Evolutionary conservation across 768 basidiomycete genomes (phyloP).

Genomic region (Amanita phalloides): DNA sequence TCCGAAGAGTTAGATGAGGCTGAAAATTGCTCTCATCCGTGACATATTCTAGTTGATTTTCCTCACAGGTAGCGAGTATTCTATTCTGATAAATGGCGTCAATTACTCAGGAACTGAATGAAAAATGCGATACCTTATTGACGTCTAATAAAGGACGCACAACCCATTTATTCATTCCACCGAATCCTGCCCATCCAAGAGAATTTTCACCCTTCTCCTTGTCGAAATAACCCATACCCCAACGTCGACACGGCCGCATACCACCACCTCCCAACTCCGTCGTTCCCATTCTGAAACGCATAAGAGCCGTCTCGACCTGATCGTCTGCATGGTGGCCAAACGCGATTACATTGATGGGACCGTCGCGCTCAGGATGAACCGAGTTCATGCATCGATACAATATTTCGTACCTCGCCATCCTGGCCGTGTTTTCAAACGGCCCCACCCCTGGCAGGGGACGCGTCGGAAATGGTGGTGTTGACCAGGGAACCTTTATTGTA

Average conservation of each 20-base stretch:
- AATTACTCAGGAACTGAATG: background rate
- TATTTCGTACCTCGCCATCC: constrained; percentile 45
- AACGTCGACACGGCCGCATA: constrained; percentile 57
- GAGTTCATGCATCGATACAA: constrained; percentile 27
- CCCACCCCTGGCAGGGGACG: constrained; percentile 23
- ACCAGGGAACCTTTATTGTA: constrained; percentile 48
- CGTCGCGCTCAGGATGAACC: background rate
- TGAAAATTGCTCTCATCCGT: constrained; percentile 67
- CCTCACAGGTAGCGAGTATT: constrained; percentile 70
- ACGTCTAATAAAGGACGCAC: constrained; percentile 61
- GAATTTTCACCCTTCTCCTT: constrained; percentile 14
- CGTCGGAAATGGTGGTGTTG: constrained; percentile 34
- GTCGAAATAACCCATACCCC: constrained; percentile 60
- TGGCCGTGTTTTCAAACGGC: constrained; percentile 45
- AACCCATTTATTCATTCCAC: constrained; percentile 61
- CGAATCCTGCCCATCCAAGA: constrained; percentile 33
- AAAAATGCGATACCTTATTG: constrained; percentile 41
- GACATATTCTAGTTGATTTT: constrained; percentile 47
- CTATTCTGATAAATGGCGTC: constrained; percentile 41
- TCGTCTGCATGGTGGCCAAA: constrained; percentile 78
- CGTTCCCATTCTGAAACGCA: constrained; percentile 54
- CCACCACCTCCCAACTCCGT: constrained; percentile 48
- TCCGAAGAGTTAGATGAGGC: constrained; percentile 60
- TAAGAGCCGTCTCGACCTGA: constrained; percentile 72
- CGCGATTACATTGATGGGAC: constrained; percentile 34